Evolutionary conservation across 352 stramenopile genomes (phyloP), one percentile per base, ranked within the genome.

Genomic region (Phytopythium helicoides): DNA sequence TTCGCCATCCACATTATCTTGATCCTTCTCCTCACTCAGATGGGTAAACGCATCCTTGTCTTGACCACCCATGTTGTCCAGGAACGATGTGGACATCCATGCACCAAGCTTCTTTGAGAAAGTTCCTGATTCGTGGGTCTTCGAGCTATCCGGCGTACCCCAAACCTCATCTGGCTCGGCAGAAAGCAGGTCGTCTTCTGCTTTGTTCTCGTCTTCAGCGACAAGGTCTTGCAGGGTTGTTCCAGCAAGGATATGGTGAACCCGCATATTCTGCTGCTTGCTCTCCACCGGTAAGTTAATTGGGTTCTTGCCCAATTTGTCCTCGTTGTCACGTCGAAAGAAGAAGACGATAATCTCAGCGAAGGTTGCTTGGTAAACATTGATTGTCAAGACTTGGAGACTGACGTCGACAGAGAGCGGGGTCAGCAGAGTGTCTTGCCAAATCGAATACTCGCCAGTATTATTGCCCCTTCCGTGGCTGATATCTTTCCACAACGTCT

Each of bases 321-420:
- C 50, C 19, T 75, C 61, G 14, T 51, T 54, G n/a, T 68, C 67
- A 14, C 67, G 71, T 34, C 71, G 55, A 49, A 86, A 88, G 38
- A 94, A 92, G 52, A 94, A 94, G 3, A 90, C 50, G 25, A 94
- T 76, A 14, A 93, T 56, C 41, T 88, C 73, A 12, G 82, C 62
- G 31, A 93, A 71, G 8, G 81, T 87, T 34, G 91, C 76, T 61
- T 92, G 82, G 45, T 90, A 86, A 22, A 93, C 44, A 40, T 93
- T 81, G 48, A 94, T 68, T 15, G 71, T 83, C 6, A 94, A 62
- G 8, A 80, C 77, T n/a, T 73, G 68, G 18, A 94, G 70, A 47
- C 65, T 75, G 25, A 74, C 71, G 62, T 94, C 85, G 31, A 92
- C 56, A 6, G 85, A 93, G 14, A 93, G 56, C 9, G 64, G 58